These are phyloP conservation scores for Stephania cephalantha DNA, from an alignment of 164 flowering plant species.

Conservation along the genomic window DNA sequence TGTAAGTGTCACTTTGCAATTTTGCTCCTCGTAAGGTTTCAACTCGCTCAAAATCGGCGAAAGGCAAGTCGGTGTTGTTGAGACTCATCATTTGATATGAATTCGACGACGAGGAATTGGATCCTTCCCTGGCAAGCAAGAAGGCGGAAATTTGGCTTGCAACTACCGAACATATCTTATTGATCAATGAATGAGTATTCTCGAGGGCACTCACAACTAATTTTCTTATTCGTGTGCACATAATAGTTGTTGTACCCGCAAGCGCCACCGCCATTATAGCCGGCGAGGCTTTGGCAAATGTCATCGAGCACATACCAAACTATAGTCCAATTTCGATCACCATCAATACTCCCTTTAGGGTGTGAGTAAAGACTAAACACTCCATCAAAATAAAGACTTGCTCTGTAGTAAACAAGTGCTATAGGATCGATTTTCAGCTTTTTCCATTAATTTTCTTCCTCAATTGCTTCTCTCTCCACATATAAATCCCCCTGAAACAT, in stretches of 20 bases:
- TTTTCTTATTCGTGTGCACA: constrained; percentile 13
- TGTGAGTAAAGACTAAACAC: constrained; percentile 29
- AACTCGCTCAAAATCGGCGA: constrained; percentile 20
- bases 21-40: neutral
- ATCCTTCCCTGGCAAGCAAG: constrained; percentile 14
- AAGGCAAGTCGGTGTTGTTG: constrained; percentile 27
- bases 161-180: constrained; percentile 19
- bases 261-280: constrained; percentile 26
- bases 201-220: constrained; percentile 34
- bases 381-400: constrained; percentile 40
- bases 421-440: neutral
- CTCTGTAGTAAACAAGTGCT: constrained; percentile 28
- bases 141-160: constrained; percentile 23
- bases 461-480: constrained; percentile 6
- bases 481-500: neutral
- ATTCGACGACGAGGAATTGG: neutral
- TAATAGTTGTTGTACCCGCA: constrained; percentile 54
- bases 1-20: constrained; percentile 30
- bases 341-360: constrained; percentile 24
- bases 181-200: constrained; percentile 36
- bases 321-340: neutral
- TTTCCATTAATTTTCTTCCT: neutral
- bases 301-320: constrained; percentile 21
- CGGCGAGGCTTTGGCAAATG: constrained; percentile 14
- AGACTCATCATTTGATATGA: constrained; percentile 11